Base-by-base conservation (phyloP, 345 rosid genomes). In the Leavenworthia alabamica region DNA sequence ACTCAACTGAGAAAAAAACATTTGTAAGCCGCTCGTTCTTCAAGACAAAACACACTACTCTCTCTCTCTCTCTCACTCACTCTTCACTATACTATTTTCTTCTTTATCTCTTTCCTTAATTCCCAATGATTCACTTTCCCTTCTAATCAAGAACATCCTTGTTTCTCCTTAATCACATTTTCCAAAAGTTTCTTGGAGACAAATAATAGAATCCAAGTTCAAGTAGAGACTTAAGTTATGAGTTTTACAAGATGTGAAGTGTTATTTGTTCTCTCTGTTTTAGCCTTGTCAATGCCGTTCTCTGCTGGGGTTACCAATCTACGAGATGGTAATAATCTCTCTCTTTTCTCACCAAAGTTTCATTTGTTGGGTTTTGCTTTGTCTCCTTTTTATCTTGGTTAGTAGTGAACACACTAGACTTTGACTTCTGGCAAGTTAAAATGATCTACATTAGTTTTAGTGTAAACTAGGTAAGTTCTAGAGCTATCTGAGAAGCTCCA, bases 311-410 rank as follows among this genome's bases (percentile, higher is more conserved):
- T 24, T 8, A 83, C 91, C 41, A 85, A 83, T 70, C 82, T 62
- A 69, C 77, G 82, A 53, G 96, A 88, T 65, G 89, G 96, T 88
- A 77, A 31, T 29, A 32, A 32, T 68, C 54, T 64, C 20, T 27
- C 15, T 26, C 15, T 40, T n/a, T 8, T 60, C 48, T 51, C 41
- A 43, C 5, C 7, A 55, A n/a, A 13, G 20, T 29, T 48, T 16
- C 15, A 20, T 0, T 15, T 54, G n/a, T 59, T 41, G 20, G 13
- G 13, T 35, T 28, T 44, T 19, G 43, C 47, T 65, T 12, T 44
- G 29, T 7, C 42, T 36, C 17, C 29, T 36, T n/a, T n/a, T n/a
- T 50, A 6, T 23, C 28, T 40, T 60, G 14, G 29, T 53, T 20
- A 20, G 28, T 19, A 61, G 4, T 14, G 15, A 60, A 44, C 44